Base-by-base conservation (phyloP, 2,329 filamentous ascomycete species). In the Dothiorella sarmentorum region DNA sequence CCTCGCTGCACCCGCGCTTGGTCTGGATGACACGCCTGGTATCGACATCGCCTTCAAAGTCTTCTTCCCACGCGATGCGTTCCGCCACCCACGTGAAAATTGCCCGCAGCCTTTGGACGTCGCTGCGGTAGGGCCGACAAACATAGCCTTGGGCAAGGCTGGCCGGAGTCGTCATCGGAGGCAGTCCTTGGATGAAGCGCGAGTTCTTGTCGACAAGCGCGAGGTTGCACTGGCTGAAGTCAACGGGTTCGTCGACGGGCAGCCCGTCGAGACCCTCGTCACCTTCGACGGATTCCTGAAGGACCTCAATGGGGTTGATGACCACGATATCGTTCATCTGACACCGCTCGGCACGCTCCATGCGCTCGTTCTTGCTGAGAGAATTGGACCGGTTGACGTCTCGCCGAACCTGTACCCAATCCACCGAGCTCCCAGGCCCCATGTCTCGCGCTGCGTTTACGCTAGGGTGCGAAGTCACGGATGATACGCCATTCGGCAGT, bases 81-180 rank as follows among this genome's bases (percentile, higher is more conserved):
- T 99, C 94, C n/a, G 90, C 85, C 4, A 96, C 90, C 93, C 93
- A 99, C 1, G 90, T 97, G 68, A 97, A 99, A 62, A 99, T 97
- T 15, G 94, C 93, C 22, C 95, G 85, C 24, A 99, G 76, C 33
- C 92, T 85, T 72, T 99, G 94, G 0, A 97, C 90, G 66, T 97
- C 93, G 72, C 90, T 97, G 61, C 92, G 84, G 72, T 97, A 96
- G 0, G 94, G 95, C 26, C 94, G 85, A 69, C 95, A 99, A 10
- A 99, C 86, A 69, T 96, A 96, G 1, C 88, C 90, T 60, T 94
- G 94, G 0, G 94, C 91, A 15, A 99, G 79, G 27, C 88, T 89
- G 24, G 87, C 83, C 0, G 93, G 86, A 15, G 89, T 96, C 0
- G 89, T 91, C 75, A 87, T 88, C 0, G 90, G 85, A 0, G 93